Conservation (phyloP, 1,284 basidiomycete genomes). For the Papiliotrema flavescens region DNA sequence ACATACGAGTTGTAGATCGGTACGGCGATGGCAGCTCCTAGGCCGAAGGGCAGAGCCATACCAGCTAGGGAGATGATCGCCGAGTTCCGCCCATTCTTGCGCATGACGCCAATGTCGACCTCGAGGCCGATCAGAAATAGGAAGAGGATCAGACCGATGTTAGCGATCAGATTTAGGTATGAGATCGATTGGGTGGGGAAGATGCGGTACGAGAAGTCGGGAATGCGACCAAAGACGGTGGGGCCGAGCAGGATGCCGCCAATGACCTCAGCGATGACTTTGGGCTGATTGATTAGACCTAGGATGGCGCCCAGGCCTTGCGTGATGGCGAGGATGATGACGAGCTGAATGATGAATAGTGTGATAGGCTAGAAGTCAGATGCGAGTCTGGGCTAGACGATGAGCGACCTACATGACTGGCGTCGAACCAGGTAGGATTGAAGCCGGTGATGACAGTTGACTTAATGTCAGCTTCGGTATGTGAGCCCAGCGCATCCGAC, state of each 20-base stretch:
- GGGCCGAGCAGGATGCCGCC: slow-evolving; percentile 76
- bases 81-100: slow-evolving; percentile 67
- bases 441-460: slow-evolving; percentile 54
- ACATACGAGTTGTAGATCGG: slow-evolving; percentile 79
- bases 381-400: neutral
- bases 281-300: slow-evolving; percentile 69
- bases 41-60: slow-evolving; percentile 72
- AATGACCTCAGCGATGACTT: slow-evolving; percentile 84
- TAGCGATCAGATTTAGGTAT: slow-evolving; percentile 83
- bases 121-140: slow-evolving; percentile 90
- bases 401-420: slow-evolving; percentile 50
- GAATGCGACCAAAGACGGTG: slow-evolving; percentile 65
- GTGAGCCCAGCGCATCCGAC: neutral
- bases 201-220: slow-evolving; percentile 74
- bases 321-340: slow-evolving; percentile 69
- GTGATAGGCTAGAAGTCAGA: slow-evolving; percentile 63
- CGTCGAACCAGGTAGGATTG: slow-evolving; percentile 62
- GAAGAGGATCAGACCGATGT: slow-evolving; percentile 87
- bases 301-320: slow-evolving; percentile 65
- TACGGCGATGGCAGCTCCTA: slow-evolving; percentile 77
- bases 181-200: slow-evolving; percentile 70
- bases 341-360: slow-evolving; percentile 74
- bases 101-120: slow-evolving; percentile 76
- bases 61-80: slow-evolving; percentile 59
- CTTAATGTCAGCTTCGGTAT: slow-evolving; percentile 8